phyloP scores from a whole-genome alignment of 2,329 filamentous ascomycete genomes.

The Hypoxylon sp. region DNA sequence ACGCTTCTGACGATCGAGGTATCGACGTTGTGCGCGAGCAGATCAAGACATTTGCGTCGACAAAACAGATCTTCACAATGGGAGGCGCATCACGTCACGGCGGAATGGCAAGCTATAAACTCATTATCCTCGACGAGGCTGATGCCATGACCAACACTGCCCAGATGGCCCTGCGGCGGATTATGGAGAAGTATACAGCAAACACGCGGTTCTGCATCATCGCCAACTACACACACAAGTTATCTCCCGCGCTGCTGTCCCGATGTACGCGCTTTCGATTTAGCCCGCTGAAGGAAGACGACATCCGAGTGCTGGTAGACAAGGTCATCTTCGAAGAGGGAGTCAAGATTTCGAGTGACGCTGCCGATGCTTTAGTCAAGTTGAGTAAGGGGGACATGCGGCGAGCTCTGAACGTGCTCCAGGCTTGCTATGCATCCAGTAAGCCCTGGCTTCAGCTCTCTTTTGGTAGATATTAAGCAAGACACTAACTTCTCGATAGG shows the following conservation, averaged over 20 bases:
- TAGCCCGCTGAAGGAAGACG: slow-evolving; percentile 86
- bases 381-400: slow-evolving; percentile 97
- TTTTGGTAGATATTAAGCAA: slow-evolving; percentile 13
- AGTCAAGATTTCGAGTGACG: slow-evolving; percentile 82
- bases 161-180: slow-evolving; percentile 94
- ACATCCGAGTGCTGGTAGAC: slow-evolving; percentile 86
- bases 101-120: slow-evolving; percentile 80
- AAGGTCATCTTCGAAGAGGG: slow-evolving; percentile 87
- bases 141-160: slow-evolving; percentile 99
- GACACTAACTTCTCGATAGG: slow-evolving; percentile 52
- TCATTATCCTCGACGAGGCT: slow-evolving; percentile 98
- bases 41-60: slow-evolving; percentile 99
- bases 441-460: slow-evolving; percentile 46
- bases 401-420: slow-evolving; percentile 90
- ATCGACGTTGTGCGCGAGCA: slow-evolving; percentile 98
- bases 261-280: slow-evolving; percentile 95
- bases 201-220: slow-evolving; percentile 99
- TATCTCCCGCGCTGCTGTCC: slow-evolving; percentile 90
- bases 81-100: slow-evolving; percentile 58
- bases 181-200: slow-evolving; percentile 99
- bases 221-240: slow-evolving; percentile 98
- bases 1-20: slow-evolving; percentile 95
- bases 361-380: slow-evolving; percentile 81
- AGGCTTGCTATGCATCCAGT: slow-evolving; percentile 96
- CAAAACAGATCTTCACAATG: slow-evolving; percentile 90